Percentiles rank a stretch among this genome's conserved stretches.
phyloP scores from a whole-genome alignment of 768 basidiomycete genomes.

The Leccinum variicolor region DNA sequence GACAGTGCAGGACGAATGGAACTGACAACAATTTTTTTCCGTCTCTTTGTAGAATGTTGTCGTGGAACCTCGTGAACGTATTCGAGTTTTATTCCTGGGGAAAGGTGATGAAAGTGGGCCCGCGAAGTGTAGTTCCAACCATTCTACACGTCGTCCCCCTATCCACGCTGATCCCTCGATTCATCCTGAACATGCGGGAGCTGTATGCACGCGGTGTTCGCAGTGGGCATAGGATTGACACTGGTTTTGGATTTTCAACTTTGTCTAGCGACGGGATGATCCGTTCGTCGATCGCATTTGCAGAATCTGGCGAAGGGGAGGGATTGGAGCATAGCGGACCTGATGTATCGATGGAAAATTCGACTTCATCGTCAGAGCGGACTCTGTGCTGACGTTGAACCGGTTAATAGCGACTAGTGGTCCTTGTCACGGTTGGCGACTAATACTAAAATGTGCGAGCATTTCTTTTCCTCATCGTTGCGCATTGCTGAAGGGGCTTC shows the following conservation, averaged over 20 bases:
- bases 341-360: neutral
- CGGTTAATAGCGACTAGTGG: too few relatives aligned
- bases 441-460: too few relatives aligned
- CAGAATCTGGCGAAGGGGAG: neutral
- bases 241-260: neutral
- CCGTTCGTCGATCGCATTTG: neutral
- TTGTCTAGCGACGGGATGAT: neutral
- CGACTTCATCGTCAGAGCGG: neutral
- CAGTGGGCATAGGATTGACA: neutral
- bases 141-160: too few relatives aligned
- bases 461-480: too few relatives aligned
- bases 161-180: neutral
- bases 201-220: neutral
- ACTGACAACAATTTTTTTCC: neutral
- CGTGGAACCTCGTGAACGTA: neutral
- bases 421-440: too few relatives aligned
- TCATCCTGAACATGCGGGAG: neutral
- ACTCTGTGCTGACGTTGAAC: neutral
- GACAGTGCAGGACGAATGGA: neutral
- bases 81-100: neutral
- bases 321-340: neutral
- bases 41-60: neutral
- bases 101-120: too few relatives aligned
- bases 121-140: too few relatives aligned
- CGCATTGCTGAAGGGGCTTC: too few relatives aligned